Conservation (phyloP, 2,329 filamentous ascomycete genomes). For the Pleurostoma richardsiae region DNA sequence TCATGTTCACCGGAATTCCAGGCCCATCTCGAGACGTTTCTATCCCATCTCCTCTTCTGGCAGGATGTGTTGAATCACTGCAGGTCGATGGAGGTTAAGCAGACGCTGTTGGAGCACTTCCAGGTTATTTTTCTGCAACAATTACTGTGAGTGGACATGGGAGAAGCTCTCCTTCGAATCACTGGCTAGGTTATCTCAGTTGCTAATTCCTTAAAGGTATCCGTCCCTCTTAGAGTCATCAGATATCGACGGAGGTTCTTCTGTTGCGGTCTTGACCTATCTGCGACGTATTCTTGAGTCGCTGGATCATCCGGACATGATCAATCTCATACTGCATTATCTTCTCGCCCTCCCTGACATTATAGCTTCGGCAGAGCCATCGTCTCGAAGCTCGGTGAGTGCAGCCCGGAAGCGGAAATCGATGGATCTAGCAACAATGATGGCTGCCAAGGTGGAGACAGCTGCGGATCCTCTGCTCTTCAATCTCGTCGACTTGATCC, state of each 20-base stretch:
- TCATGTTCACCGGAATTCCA: constrained; percentile 73
- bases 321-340: constrained; percentile 90
- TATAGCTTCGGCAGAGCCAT: constrained; percentile 26
- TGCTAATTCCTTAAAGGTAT: constrained; percentile 53
- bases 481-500: constrained; percentile 85
- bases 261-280: constrained; percentile 92
- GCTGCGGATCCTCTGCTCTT: constrained; percentile 80
- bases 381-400: constrained; percentile 50
- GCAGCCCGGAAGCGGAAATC: constrained; percentile 80
- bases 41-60: constrained; percentile 95
- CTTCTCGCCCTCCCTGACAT: constrained; percentile 73
- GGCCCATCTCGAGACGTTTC: constrained; percentile 84
- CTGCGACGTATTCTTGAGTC: constrained; percentile 85
- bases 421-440: constrained; percentile 76
- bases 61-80: constrained; percentile 97
- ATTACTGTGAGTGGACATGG: constrained; percentile 58
- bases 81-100: constrained; percentile 84
- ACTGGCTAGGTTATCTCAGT: not conserved
- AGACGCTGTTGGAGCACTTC: constrained; percentile 92
- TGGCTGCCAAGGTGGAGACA: constrained; percentile 68
- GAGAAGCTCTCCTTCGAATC: too few species aligned
- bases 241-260: constrained; percentile 93
- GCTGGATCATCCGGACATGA: constrained; percentile 88
- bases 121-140: constrained; percentile 95
- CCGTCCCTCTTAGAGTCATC: constrained; percentile 95